phyloP scores from a whole-genome alignment of 768 basidiomycete genomes.

The Leccinum broughii region DNA sequence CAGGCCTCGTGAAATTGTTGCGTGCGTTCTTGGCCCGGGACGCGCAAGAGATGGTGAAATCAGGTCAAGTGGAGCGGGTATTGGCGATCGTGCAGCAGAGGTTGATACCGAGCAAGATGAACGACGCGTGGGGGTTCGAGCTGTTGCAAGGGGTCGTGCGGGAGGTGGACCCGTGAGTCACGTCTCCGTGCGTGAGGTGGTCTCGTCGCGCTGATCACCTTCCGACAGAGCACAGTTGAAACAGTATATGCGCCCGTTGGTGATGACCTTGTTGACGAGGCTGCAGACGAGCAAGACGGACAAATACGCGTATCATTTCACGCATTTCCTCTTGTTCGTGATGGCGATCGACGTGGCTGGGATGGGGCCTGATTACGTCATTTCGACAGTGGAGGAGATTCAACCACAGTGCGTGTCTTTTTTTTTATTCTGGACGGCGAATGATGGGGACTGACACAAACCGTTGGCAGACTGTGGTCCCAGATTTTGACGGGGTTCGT shows the following conservation, averaged over 20 bases:
- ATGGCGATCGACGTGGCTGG: slow-evolving; percentile 75
- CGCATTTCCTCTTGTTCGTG: slow-evolving; percentile 72
- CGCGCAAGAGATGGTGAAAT: slow-evolving; percentile 59
- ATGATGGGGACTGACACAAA: neutral
- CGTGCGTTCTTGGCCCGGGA: slow-evolving; percentile 82
- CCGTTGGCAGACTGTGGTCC: slow-evolving; percentile 61
- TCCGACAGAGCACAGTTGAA: slow-evolving; percentile 56
- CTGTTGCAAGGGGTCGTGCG: slow-evolving; percentile 76
- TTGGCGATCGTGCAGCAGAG: slow-evolving; percentile 90
- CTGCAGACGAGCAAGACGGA: slow-evolving; percentile 90
- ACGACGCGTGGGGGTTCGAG: slow-evolving; percentile 92
- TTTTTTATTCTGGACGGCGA: neutral
- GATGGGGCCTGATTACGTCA: slow-evolving; percentile 76
- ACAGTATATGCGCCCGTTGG: slow-evolving; percentile 70
- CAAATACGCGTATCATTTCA: slow-evolving; percentile 80
- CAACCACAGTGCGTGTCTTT: slow-evolving; percentile 64
- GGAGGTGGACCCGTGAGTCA: slow-evolving; percentile 71
- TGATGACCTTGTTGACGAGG: slow-evolving; percentile 79
- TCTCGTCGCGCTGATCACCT: neutral
- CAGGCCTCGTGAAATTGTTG: slow-evolving; percentile 86
- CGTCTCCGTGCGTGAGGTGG: neutral
- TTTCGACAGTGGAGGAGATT: slow-evolving; percentile 76
- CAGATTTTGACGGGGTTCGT: slow-evolving; percentile 78
- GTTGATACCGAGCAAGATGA: slow-evolving; percentile 80
- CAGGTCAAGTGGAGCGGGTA: slow-evolving; percentile 73